Evolutionary conservation across 2,329 filamentous ascomycete genomes (phyloP), one percentile per base, ranked within the genome.

Genomic region (Talaromyces sp.): DNA sequence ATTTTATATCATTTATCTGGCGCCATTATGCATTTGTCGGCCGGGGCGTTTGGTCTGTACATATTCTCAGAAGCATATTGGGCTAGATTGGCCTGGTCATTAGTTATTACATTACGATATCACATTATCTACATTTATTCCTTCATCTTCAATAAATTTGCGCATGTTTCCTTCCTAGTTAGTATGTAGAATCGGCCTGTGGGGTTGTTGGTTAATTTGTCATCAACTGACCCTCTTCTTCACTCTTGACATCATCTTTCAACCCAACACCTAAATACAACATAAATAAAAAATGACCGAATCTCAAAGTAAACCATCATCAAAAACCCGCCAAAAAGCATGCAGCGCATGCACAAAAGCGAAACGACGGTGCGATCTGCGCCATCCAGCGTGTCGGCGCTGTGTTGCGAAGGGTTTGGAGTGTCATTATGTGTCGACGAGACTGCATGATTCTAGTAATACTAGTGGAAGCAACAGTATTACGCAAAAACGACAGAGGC

Each of bases 341-440:
- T 62, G 60, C 32, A 62, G 49, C 42, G 42, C 60, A n/a, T 62
- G 60, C 57, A 62, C 53, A 30, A 62, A 59, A 27, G 52, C 56
- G 10, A 62, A 62, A 28, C 19, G 60, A 25, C 56, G 56, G 32
- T 62, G 60, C 57, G 60, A 62, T n/a, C 19, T 62, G 53, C 57
- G 55, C 7, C 60, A 62, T 53, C 60, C 60, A 13, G 58, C 60
- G 19, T 62, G 60, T 53, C 60, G 60, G n/a, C 60, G 60, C 27
- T 62, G 60, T 19, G 36, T 51, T 7, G 42, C 56, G 13, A 59
- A 39, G 32, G 44, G 52, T 2, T 47, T 51, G 5, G n/a, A 54
- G 15, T 62, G 60, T 28, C n/a, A 55, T 1, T 62, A 62, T 42
- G 25, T 57, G 11, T 62, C 60, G 25, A 62, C 60, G n/a, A 39